These are phyloP conservation scores for Ustilago hordei DNA, from an alignment of 1,284 basidiomycete species.

Conservation along the genomic window DNA sequence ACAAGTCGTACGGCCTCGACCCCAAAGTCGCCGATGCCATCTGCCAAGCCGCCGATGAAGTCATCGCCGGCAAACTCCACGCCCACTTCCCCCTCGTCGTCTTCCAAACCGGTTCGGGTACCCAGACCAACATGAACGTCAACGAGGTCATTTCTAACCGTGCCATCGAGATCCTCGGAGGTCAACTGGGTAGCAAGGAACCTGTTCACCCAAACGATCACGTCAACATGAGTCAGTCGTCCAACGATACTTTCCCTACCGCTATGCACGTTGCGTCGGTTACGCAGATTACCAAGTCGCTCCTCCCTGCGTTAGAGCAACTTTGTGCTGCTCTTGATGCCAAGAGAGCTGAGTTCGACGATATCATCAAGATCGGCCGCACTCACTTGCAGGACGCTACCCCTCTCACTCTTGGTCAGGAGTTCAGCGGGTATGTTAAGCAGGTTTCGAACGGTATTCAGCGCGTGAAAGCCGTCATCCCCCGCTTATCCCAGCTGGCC, in stretches of 20 bases:
- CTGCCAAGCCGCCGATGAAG: conserved; percentile 93
- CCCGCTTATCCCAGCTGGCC: conserved; percentile 88
- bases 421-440: conserved; percentile 98
- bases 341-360: conserved; percentile 76
- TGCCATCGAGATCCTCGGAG: conserved; percentile 96
- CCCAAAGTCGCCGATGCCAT: conserved; percentile 89
- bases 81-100: conserved; percentile 95
- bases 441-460: conserved; percentile 92
- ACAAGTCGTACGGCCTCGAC: conserved; percentile 90
- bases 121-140: conserved; percentile 99
- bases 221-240: conserved; percentile 99
- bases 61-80: conserved; percentile 90
- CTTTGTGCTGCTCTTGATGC: conserved; percentile 84
- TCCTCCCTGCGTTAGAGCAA: conserved; percentile 87
- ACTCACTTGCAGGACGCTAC: conserved; percentile 98
- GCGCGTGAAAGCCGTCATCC: conserved; percentile 83
- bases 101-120: conserved; percentile 99
- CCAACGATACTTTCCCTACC: conserved; percentile 99
- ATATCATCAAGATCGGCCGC: conserved; percentile 95
- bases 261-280: conserved; percentile 99
- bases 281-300: conserved; percentile 81
- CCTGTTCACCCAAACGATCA: conserved; percentile 99
- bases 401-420: conserved; percentile 95
- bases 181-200: conserved; percentile 93
- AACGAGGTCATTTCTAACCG: conserved; percentile 99